Evolutionary conservation across 345 rosid species (phyloP).

Genomic region (Balakata baccata): DNA sequence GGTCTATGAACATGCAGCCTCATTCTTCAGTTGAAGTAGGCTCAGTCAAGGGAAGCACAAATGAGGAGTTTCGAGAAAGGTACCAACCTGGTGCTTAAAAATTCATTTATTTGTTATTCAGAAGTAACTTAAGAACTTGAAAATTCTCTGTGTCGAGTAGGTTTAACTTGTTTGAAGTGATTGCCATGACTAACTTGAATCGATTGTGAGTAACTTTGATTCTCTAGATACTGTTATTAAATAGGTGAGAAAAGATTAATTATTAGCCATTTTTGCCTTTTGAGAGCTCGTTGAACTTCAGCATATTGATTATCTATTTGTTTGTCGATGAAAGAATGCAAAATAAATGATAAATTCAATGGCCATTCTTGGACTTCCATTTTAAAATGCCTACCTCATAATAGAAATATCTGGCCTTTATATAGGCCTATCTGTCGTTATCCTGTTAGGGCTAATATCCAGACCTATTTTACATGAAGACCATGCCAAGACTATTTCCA

Average conservation of each 20-base stretch:
- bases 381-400: no score
- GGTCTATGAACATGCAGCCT: slow-evolving; percentile 25
- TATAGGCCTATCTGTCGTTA: no score
- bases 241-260: neutral
- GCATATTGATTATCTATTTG: neutral
- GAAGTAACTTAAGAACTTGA: neutral
- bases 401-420: no score
- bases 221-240: neutral
- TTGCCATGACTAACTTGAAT: neutral
- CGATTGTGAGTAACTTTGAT: no score
- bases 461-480: no score
- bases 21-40: slow-evolving; percentile 30
- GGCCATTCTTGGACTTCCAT: no score
- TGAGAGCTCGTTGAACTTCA: neutral
- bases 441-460: no score
- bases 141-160: neutral
- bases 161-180: neutral
- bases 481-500: no score
- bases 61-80: slow-evolving; percentile 43
- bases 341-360: neutral
- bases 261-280: neutral
- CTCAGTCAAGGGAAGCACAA: slow-evolving; percentile 31
- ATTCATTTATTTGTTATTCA: neutral
- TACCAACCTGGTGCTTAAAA: slow-evolving; percentile 13
- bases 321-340: neutral